A percentile compares a stretch with the other conserved stretches of the same genome.
Conservation (phyloP, 768 basidiomycete species). For the Tricholoma terreum region DNA sequence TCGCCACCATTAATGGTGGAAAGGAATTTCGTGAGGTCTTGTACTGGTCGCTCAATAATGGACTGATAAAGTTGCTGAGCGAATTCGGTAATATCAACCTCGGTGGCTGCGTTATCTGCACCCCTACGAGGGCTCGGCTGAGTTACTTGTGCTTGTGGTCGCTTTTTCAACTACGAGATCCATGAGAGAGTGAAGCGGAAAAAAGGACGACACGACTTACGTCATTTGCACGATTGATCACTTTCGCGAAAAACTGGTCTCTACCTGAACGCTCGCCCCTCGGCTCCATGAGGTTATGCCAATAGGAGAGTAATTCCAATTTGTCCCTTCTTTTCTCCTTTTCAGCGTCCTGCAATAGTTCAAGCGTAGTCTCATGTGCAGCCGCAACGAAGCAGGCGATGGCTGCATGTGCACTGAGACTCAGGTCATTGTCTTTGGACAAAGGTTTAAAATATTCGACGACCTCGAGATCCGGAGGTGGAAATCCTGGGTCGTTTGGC, state of each 20-base stretch:
- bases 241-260: background rate
- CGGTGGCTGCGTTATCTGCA: no score
- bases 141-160: no score
- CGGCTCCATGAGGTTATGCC: background rate
- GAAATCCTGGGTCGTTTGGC: background rate
- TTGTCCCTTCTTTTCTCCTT: background rate
- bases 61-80: background rate
- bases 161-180: background rate
- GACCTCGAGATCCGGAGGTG: background rate
- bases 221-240: background rate
- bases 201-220: background rate
- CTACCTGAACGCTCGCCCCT: background rate
- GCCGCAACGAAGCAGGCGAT: background rate
- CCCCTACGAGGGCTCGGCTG: background rate
- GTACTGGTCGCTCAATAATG: background rate
- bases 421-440: background rate
- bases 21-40: background rate
- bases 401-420: background rate
- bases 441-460: background rate
- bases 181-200: background rate
- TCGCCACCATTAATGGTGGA: background rate
- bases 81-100: no score
- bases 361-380: background rate
- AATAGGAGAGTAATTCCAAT: background rate
- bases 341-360: background rate